phyloP scores from a whole-genome alignment of 176 grass and related monocot species.

The Tillandsia leiboldiana region DNA sequence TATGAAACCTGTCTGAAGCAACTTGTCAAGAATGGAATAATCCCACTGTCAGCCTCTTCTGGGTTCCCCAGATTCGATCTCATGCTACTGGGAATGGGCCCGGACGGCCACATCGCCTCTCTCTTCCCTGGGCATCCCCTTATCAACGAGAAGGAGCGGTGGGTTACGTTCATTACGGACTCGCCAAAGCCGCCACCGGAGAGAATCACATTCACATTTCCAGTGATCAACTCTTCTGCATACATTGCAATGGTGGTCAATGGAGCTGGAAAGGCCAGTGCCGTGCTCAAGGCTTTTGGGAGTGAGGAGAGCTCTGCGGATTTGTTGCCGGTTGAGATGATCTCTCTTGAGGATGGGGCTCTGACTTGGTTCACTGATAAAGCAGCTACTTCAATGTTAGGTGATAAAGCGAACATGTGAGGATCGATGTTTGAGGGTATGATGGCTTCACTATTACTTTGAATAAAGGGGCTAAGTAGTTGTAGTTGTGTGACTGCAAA shows the following conservation, averaged over 20 bases:
- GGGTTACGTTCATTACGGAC: constrained; percentile 86
- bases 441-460: constrained; percentile 17
- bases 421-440: constrained; percentile 3
- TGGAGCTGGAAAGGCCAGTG: constrained; percentile 47
- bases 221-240: constrained; percentile 80
- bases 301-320: constrained; percentile 40
- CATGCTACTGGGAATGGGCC: constrained; percentile 92
- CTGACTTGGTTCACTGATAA: constrained; percentile 97
- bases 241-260: constrained; percentile 85
- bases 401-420: constrained; percentile 30
- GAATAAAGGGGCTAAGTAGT: background rate
- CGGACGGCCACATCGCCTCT: constrained; percentile 90
- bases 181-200: constrained; percentile 93
- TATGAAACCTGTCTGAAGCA: constrained; percentile 74
- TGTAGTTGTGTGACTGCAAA: too few species aligned
- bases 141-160: constrained; percentile 53
- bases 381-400: constrained; percentile 53
- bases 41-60: constrained; percentile 36
- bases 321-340: constrained; percentile 73
- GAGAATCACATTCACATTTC: constrained; percentile 94
- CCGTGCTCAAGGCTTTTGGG: constrained; percentile 61
- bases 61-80: constrained; percentile 82
- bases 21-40: constrained; percentile 50
- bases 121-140: constrained; percentile 91
- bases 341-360: constrained; percentile 67